Evolutionary conservation across 2,329 filamentous ascomycete species (phyloP).

Genomic region (Penicillium sp.): DNA sequence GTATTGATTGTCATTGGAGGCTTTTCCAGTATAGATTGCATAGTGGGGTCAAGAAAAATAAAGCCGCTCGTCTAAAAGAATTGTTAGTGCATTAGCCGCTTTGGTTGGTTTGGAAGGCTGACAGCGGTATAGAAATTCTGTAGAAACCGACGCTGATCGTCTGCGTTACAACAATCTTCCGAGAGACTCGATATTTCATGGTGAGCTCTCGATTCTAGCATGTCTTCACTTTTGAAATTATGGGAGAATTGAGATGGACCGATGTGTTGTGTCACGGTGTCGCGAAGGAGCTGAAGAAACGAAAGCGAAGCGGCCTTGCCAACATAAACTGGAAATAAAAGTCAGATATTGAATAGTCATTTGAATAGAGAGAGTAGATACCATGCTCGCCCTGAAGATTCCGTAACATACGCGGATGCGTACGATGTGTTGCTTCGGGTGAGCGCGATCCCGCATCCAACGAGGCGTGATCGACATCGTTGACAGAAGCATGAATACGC

Average conservation of each 20-base stretch:
- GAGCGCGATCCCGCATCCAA: slow-evolving; percentile 18
- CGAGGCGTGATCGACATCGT: slow-evolving; percentile 2
- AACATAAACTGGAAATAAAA: slow-evolving; percentile 29
- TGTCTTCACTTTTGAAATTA: slow-evolving; percentile 46
- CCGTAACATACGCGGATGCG: slow-evolving; percentile 43
- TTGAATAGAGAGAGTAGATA: too few relatives aligned
- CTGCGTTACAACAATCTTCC: slow-evolving; percentile 26
- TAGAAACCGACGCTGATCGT: slow-evolving; percentile 33
- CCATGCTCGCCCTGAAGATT: slow-evolving; percentile 51
- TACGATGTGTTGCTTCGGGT: slow-evolving; percentile 29
- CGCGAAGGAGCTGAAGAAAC: slow-evolving; percentile 51
- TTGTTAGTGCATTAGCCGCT: slow-evolving; percentile 4
- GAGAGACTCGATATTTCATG: slow-evolving; percentile 32
- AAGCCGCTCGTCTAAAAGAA: slow-evolving; percentile 39
- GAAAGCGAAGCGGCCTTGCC: slow-evolving; percentile 43
- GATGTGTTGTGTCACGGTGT: slow-evolving; percentile 46
- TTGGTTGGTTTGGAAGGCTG: slow-evolving; percentile 7
- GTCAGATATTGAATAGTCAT: too few relatives aligned
- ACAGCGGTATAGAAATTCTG: slow-evolving; percentile 28
- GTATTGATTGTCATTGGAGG: slow-evolving; percentile 14
- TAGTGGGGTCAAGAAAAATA: slow-evolving; percentile 33
- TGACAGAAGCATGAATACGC: slow-evolving; percentile 2
- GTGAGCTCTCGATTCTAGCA: slow-evolving; percentile 47
- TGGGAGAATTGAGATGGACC: slow-evolving; percentile 52
- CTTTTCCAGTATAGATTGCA: slow-evolving; percentile 19